phyloP scores from a whole-genome alignment of 345 rosid species.

The Lepidium aucheri region DNA sequence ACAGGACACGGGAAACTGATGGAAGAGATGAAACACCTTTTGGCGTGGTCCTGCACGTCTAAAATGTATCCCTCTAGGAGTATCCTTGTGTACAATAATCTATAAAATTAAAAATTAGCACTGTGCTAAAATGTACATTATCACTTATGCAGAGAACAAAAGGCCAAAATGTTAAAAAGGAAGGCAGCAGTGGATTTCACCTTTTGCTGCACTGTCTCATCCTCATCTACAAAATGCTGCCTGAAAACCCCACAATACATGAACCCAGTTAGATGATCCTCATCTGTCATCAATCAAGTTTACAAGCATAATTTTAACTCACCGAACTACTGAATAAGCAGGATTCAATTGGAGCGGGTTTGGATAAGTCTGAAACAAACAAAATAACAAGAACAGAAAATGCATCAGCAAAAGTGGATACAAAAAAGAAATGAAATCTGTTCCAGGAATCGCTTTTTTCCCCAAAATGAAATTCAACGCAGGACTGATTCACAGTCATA shows the following conservation, averaged over 20 bases:
- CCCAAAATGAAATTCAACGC: not conserved
- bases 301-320: conserved; percentile 14
- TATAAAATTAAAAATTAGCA: conserved; percentile 5
- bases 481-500: not conserved
- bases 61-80: conserved; percentile 82
- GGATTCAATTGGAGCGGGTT: conserved; percentile 57
- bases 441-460: not conserved
- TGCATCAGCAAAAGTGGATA: not conserved
- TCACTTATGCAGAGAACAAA: not conserved
- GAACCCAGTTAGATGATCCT: not conserved
- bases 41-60: conserved; percentile 96
- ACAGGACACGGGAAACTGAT: not conserved
- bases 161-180: not conserved
- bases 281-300: not conserved
- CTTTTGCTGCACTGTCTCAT: conserved; percentile 70
- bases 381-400: not conserved
- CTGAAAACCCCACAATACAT: conserved; percentile 33
- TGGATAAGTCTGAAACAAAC: conserved; percentile 41
- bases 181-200: conserved; percentile 26
- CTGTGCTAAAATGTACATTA: not conserved
- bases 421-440: not conserved
- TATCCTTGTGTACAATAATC: conserved; percentile 71
- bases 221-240: conserved; percentile 75
- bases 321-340: conserved; percentile 65
- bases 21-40: conserved; percentile 37